These are phyloP conservation scores for Neurospora terricola DNA, from an alignment of 495 filamentous ascomycete species.

Conservation along the genomic window DNA sequence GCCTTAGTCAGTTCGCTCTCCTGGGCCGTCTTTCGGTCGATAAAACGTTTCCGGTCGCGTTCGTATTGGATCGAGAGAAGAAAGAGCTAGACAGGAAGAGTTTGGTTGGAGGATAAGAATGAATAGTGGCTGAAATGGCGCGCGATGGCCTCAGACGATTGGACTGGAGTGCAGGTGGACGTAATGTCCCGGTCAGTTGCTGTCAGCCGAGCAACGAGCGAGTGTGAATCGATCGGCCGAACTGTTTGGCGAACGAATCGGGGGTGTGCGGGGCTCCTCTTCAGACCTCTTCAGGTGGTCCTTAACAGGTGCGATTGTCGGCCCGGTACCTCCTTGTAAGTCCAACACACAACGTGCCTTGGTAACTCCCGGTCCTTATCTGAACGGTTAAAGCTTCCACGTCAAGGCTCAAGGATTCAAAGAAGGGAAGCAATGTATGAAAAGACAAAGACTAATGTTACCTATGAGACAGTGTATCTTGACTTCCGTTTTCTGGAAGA, in stretches of 20 bases:
- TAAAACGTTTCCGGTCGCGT: not conserved
- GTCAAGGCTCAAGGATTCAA: not conserved
- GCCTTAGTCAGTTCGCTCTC: not conserved
- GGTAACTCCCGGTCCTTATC: not conserved
- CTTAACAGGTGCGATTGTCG: not conserved
- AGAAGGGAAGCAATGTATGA: not conserved
- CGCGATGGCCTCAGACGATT: not conserved
- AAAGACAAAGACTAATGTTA: not conserved
- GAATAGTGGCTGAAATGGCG: not conserved
- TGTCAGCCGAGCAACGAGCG: not conserved
- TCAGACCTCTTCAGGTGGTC: not conserved
- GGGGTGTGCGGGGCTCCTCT: not conserved
- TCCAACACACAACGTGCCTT: not conserved
- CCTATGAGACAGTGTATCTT: not conserved
- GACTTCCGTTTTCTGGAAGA: not conserved
- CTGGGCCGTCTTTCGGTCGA: not conserved
- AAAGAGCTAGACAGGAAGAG: slow-evolving; percentile 1
- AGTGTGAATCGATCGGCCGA: not conserved
- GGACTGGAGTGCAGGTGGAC: not conserved
- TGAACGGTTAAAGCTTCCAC: not conserved
- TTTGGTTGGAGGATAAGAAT: not conserved
- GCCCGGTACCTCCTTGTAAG: not conserved
- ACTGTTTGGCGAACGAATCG: not conserved
- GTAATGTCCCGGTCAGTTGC: not conserved
- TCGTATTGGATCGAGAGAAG: not conserved